Conservation (phyloP, 2,329 filamentous ascomycete genomes). For the Alternaria viburni region DNA sequence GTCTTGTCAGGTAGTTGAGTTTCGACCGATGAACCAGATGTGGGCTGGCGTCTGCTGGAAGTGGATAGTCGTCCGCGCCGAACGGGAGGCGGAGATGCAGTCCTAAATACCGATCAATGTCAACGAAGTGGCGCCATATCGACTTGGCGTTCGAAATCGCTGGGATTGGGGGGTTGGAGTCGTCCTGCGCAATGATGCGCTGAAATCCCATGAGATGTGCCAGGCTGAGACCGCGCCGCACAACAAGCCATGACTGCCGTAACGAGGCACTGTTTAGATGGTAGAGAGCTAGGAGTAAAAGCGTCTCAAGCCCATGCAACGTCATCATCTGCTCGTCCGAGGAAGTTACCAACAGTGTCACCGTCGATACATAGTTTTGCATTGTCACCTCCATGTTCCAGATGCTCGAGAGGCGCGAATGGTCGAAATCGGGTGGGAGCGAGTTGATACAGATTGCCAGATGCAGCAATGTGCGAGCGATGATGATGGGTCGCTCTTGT, state of each 20-base stretch:
- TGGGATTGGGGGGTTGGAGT: conserved; percentile 27
- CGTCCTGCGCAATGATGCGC: conserved; percentile 37
- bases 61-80: conserved; percentile 41
- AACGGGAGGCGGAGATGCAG: conserved; percentile 47
- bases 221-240: conserved; percentile 41
- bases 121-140: conserved; percentile 40
- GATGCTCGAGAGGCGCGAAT: conserved; percentile 32
- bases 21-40: conserved; percentile 32
- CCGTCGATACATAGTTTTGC: conserved; percentile 41
- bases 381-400: conserved; percentile 43
- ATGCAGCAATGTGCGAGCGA: conserved; percentile 45
- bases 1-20: conserved; percentile 28
- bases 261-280: conserved; percentile 41
- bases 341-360: conserved; percentile 38
- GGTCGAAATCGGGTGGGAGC: conserved; percentile 42
- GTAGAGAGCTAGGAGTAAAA: conserved; percentile 39
- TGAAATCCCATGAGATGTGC: conserved; percentile 48
- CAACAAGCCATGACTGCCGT: conserved; percentile 42
- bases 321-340: conserved; percentile 45
- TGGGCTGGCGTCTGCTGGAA: conserved; percentile 22
- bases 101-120: conserved; percentile 41
- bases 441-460: conserved; percentile 43
- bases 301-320: conserved; percentile 43
- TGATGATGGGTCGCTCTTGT: conserved; percentile 35
- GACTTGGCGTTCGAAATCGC: conserved; percentile 34